Conservation (phyloP, 2,329 filamentous ascomycete genomes). For the Pezicula neosporulosa region DNA sequence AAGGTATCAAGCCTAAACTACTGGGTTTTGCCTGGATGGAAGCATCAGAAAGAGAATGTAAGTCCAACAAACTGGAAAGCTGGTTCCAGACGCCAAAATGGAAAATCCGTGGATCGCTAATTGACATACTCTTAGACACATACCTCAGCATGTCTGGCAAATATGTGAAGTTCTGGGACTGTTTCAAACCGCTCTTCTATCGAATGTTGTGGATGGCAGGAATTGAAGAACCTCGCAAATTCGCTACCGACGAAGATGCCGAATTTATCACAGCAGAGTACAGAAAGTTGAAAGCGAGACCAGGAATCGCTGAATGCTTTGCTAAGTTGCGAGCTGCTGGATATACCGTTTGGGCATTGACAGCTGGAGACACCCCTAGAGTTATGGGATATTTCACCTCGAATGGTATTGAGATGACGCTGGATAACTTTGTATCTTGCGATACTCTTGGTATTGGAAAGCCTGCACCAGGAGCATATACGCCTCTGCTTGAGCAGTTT, state of each 20-base stretch:
- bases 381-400: conserved; percentile 48
- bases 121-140: conserved; percentile 26
- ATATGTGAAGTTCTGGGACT: conserved; percentile 38
- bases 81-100: too few relatives aligned
- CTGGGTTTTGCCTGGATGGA: conserved; percentile 45
- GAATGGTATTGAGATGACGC: conserved; percentile 43
- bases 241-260: conserved; percentile 39
- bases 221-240: conserved; percentile 35
- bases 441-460: conserved; percentile 47
- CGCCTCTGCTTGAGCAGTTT: conserved; percentile 37
- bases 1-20: conserved; percentile 36
- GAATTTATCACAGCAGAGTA: conserved; percentile 36
- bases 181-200: conserved; percentile 43
- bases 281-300: conserved; percentile 30
- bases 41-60: conserved; percentile 40
- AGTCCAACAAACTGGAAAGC: too few relatives aligned
- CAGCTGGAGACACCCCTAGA: conserved; percentile 44
- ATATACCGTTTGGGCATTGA: conserved; percentile 51
- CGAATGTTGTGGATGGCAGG: conserved; percentile 43
- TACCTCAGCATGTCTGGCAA: conserved; percentile 41
- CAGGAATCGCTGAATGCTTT: conserved; percentile 38
- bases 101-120: too few relatives aligned
- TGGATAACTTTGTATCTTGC: conserved; percentile 47
- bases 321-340: conserved; percentile 38
- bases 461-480: conserved; percentile 45